phyloP scores from a whole-genome alignment of 352 stramenopile species.

The Pythium volutum region DNA sequence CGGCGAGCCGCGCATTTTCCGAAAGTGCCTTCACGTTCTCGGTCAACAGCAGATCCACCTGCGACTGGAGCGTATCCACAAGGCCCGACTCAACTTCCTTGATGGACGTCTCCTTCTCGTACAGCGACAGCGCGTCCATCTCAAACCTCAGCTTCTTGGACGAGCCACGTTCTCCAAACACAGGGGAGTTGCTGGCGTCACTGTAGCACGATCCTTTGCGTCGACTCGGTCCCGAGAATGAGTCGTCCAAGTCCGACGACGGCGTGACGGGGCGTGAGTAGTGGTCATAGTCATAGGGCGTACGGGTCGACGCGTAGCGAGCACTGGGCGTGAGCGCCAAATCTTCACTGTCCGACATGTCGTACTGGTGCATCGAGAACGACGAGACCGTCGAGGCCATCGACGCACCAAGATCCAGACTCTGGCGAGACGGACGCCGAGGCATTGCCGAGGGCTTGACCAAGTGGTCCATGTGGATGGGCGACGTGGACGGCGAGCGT shows the following conservation, averaged over 20 bases:
- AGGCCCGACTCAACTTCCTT: slow-evolving; percentile 24
- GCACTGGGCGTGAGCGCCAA: slow-evolving; percentile 7
- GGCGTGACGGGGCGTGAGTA: slow-evolving; percentile 4
- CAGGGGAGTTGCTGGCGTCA: slow-evolving; percentile 17
- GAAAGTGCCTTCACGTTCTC: slow-evolving; percentile 63
- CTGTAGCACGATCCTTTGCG: slow-evolving; percentile 27
- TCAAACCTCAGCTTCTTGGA: slow-evolving; percentile 28
- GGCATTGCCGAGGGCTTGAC: slow-evolving; percentile 13
- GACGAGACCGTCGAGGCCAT: slow-evolving; percentile 68
- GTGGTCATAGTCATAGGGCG: slow-evolving; percentile 19
- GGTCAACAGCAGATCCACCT: slow-evolving; percentile 54
- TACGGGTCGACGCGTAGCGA: slow-evolving; percentile 15
- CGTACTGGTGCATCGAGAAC: slow-evolving; percentile 39
- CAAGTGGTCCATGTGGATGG: slow-evolving; percentile 22
- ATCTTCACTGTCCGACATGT: slow-evolving; percentile 57
- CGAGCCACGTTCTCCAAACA: slow-evolving; percentile 7
- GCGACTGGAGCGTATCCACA: slow-evolving; percentile 45
- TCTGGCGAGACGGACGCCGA: slow-evolving; percentile 14
- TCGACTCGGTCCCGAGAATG: slow-evolving; percentile 2
- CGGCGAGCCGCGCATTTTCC: slow-evolving; percentile 44
- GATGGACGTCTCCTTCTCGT: slow-evolving; percentile 22
- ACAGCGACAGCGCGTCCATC: slow-evolving; percentile 23
- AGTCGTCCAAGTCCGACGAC: slow-evolving; percentile 16
- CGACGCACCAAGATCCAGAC: slow-evolving; percentile 56
- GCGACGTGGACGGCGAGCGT: background rate